Conservation (phyloP, 192 early-diverging fungal genomes). For the Backusella tarrabulga region DNA sequence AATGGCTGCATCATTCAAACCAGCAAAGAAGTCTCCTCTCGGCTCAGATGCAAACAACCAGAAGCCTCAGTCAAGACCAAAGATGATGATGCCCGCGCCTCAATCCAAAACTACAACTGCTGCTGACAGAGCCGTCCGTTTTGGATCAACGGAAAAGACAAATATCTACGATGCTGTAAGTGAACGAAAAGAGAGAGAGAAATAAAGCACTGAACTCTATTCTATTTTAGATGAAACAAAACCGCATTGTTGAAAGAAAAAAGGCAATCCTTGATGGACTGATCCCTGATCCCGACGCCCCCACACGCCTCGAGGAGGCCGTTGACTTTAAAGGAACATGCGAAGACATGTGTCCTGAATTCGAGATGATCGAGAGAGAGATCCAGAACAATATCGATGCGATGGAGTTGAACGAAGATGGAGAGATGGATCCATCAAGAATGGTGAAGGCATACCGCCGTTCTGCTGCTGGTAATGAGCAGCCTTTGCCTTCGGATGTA, state of each 20-base stretch:
- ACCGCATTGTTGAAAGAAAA: conserved; percentile 59
- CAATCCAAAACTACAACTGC: not conserved
- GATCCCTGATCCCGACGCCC: conserved; percentile 57
- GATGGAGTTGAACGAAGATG: conserved; percentile 60
- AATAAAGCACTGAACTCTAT: not conserved
- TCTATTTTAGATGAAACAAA: conserved; percentile 55
- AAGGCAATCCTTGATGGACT: conserved; percentile 60
- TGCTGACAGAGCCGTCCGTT: conserved; percentile 20
- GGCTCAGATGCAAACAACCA: not conserved
- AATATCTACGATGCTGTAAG: not conserved
- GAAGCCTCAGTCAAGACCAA: not conserved
- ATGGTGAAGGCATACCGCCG: conserved; percentile 88
- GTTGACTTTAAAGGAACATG: conserved; percentile 77
- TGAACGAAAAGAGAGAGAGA: too few relatives aligned
- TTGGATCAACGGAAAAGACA: conserved; percentile 9
- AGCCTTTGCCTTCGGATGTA: conserved; percentile 87
- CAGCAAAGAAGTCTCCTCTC: not conserved
- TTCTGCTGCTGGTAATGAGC: conserved; percentile 83
- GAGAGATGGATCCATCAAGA: conserved; percentile 51
- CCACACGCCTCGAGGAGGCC: conserved; percentile 62
- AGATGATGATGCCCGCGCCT: not conserved
- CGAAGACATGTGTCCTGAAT: conserved; percentile 85
- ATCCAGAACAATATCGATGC: conserved; percentile 68
- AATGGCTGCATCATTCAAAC: not conserved
- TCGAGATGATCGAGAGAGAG: conserved; percentile 84